Percentiles rank a stretch among this genome's conserved stretches.
Conservation (phyloP, 2,329 filamentous ascomycete species). For the Alternaria triticina region DNA sequence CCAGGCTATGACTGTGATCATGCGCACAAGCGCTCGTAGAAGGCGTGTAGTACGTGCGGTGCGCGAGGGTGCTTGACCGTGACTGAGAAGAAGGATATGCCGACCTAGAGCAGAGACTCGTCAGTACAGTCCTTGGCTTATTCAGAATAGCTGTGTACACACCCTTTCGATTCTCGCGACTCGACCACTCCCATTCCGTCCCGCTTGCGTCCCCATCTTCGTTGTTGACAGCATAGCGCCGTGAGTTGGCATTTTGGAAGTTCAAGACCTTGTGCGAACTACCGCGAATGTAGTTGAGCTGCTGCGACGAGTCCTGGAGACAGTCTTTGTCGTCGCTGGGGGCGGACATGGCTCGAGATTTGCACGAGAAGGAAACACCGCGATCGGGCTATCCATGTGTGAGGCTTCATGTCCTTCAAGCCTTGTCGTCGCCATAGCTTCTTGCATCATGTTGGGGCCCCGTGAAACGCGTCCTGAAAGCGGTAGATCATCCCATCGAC, state of each 20-base stretch:
- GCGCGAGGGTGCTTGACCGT: background rate
- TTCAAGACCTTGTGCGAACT: background rate
- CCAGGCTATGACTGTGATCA: background rate
- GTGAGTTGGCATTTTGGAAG: background rate
- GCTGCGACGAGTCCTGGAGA: background rate
- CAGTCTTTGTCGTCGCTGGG: background rate
- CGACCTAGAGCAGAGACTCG: background rate
- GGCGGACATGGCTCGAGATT: background rate
- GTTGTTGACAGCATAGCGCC: background rate
- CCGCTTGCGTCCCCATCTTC: background rate
- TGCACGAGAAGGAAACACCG: background rate
- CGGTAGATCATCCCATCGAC: background rate
- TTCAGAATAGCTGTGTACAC: background rate
- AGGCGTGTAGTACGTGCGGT: background rate
- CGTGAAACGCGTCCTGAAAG: background rate
- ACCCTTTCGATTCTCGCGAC: slow-evolving; percentile 1
- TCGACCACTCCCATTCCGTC: background rate
- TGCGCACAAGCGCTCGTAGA: background rate
- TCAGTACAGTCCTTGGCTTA: background rate
- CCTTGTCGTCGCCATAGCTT: background rate
- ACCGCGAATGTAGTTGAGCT: background rate
- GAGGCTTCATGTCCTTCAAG: background rate
- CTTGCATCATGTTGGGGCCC: background rate
- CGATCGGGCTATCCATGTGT: background rate
- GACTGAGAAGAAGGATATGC: background rate